Percentiles rank a stretch among this genome's conserved stretches.
Evolutionary conservation across 1,284 basidiomycete species (phyloP).

Genomic region (Boletus mariae): DNA sequence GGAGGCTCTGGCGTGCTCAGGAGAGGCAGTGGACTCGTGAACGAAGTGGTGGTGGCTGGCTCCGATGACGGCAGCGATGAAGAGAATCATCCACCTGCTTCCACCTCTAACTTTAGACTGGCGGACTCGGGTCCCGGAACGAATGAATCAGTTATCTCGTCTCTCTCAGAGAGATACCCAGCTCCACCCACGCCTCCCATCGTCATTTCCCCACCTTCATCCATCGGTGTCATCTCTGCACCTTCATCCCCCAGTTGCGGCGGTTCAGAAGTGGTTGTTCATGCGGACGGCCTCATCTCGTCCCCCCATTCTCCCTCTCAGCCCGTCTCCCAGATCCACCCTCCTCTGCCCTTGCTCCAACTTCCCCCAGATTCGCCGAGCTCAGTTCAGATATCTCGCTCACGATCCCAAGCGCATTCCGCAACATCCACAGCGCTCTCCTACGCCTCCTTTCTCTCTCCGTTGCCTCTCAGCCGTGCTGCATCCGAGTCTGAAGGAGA

Average conservation of each 20-base stretch:
- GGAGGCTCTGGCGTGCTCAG: conserved; percentile 12
- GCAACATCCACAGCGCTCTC: conserved; percentile 18
- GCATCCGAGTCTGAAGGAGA: conserved; percentile 25
- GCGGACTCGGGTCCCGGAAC: background rate
- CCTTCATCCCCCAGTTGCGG: conserved; percentile 26
- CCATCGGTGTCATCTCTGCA: conserved; percentile 19
- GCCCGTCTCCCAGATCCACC: background rate
- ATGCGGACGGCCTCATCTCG: background rate
- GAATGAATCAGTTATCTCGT: conserved; percentile 20
- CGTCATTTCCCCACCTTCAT: conserved; percentile 29
- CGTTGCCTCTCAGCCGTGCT: conserved; percentile 17
- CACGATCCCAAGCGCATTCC: conserved; percentile 10
- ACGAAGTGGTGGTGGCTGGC: conserved; percentile 12
- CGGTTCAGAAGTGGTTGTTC: conserved; percentile 16
- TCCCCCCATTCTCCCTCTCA: background rate
- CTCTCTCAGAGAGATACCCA: conserved; percentile 34
- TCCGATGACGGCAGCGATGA: conserved; percentile 4
- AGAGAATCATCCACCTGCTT: conserved; percentile 1
- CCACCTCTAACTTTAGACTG: conserved; percentile 1
- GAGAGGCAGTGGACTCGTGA: conserved; percentile 19
- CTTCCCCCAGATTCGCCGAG: conserved; percentile 6
- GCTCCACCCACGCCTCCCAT: conserved; percentile 29
- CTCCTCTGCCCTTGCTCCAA: conserved; percentile 15
- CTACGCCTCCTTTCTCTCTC: conserved; percentile 26
- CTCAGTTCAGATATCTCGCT: conserved; percentile 1